Evolutionary conservation across 768 basidiomycete species (phyloP), one percentile per base, ranked within the genome.

Genomic region (Podaxis sp.): DNA sequence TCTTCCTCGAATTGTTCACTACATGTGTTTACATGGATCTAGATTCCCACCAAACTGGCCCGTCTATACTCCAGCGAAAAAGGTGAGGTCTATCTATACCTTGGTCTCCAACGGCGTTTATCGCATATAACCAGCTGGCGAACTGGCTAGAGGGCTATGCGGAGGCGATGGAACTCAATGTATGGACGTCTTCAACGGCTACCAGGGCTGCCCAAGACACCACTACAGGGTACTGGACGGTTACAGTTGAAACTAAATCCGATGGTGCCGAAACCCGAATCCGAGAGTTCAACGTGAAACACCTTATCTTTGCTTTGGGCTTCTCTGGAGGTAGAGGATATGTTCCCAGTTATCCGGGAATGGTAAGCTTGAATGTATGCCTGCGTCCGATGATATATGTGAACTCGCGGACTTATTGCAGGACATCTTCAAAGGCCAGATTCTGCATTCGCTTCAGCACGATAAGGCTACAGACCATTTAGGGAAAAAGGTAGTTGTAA

Each of bases 401-500:
- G 29, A 15, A 43, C 55, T 27, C 37, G n/a, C 29, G 0, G 46
- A 43, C 43, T 17, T 17, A 11, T 55, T 56, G 11, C 63, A 85
- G 82, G 81, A 85, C 22, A 76, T 74, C 4, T 91, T 88, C 77
- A 82, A 85, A 65, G 90, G 90, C 7, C 74, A 82, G 55, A 71
- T 86, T 3, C 65, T 85, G 15, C 90, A 92, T 69, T 89, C 88
- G 0, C 77, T 72, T 4, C 68, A 79, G 27, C 85, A 90, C 70
- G 78, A 80, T 43, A 75, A 71, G n/a, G 86, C 86, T 0, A 72
- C 75, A 11, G 84, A 85, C 43, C 85, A 86, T 66, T 50, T 69
- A 1, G 90, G 88, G 13, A 91, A 91, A 75, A 91, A 86, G 68
- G 88, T 90, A 0, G 77, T 86, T 3, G 84, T 92, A 2, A 74